These are phyloP conservation scores for Sphaerulina musiva DNA, from an alignment of 2,329 filamentous ascomycete genomes.

Conservation along the genomic window DNA sequence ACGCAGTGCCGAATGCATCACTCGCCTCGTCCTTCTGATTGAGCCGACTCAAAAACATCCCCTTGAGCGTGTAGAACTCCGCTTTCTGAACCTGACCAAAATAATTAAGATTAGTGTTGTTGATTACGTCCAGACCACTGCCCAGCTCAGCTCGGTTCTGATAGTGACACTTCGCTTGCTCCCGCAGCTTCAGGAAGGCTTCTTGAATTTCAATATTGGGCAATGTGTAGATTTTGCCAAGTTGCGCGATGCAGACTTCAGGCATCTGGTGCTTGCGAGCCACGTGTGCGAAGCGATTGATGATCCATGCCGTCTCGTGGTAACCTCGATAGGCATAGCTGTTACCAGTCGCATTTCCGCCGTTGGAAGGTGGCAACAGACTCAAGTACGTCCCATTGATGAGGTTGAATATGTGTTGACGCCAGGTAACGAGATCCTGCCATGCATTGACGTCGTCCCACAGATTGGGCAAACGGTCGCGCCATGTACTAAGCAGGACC, in stretches of 20 bases:
- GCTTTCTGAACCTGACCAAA: slow-evolving; percentile 95
- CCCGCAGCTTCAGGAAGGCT: slow-evolving; percentile 94
- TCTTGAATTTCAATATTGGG: slow-evolving; percentile 99
- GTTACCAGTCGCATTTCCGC: slow-evolving; percentile 71
- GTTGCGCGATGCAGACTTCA: slow-evolving; percentile 93
- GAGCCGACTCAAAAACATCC: slow-evolving; percentile 96
- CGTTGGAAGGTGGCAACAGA: slow-evolving; percentile 70
- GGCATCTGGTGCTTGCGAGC: slow-evolving; percentile 93
- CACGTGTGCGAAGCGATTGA: slow-evolving; percentile 96
- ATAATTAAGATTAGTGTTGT: slow-evolving; percentile 98
- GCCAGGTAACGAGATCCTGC: slow-evolving; percentile 99
- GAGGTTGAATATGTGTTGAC: slow-evolving; percentile 95
- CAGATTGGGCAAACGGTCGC: slow-evolving; percentile 88
- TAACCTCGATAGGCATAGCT: slow-evolving; percentile 96
- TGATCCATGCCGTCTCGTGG: slow-evolving; percentile 99
- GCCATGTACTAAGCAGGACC: slow-evolving; percentile 86
- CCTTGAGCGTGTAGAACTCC: slow-evolving; percentile 98
- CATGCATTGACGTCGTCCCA: slow-evolving; percentile 99
- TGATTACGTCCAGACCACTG: slow-evolving; percentile 93
- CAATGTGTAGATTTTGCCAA: slow-evolving; percentile 95
- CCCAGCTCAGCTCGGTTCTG: slow-evolving; percentile 89
- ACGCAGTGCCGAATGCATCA: slow-evolving; percentile 84
- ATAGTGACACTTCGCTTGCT: slow-evolving; percentile 98
- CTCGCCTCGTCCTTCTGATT: slow-evolving; percentile 86
- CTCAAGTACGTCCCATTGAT: slow-evolving; percentile 92